Evolutionary conservation across 108 stramenopile species (phyloP).

Genomic region (Nitzschia sp.): DNA sequence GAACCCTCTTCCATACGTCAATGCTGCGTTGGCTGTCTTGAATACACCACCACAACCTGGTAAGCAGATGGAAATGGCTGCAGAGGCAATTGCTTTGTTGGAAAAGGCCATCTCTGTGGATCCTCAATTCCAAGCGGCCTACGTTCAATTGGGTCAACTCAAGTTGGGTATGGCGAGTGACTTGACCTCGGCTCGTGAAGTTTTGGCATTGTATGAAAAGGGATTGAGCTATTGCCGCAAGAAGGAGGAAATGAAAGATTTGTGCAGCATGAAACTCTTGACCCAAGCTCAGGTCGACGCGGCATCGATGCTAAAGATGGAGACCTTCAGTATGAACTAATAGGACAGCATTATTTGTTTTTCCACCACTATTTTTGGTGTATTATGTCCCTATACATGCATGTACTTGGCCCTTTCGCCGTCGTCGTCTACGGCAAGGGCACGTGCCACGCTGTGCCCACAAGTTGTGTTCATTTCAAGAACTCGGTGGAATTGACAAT

Average conservation of each 20-base stretch:
- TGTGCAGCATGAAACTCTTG: constrained; percentile 83
- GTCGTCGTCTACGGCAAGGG: no score
- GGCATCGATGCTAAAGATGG: constrained; percentile 77
- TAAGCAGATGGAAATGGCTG: constrained; percentile 62
- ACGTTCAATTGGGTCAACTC: constrained; percentile 87
- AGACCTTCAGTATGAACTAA: constrained; percentile 80
- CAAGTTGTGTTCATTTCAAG: no score
- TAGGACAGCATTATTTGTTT: not conserved
- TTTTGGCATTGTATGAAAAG: constrained; percentile 77
- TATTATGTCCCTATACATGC: no score
- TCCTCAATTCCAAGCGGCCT: constrained; percentile 88
- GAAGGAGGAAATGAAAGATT: constrained; percentile 84
- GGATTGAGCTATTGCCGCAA: constrained; percentile 81
- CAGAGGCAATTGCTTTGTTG: constrained; percentile 63
- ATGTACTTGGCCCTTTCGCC: no score
- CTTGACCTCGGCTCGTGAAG: constrained; percentile 65
- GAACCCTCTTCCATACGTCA: constrained; percentile 90
- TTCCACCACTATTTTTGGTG: no score
- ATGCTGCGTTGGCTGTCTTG: constrained; percentile 79
- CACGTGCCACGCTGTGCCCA: no score
- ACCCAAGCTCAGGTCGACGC: constrained; percentile 87
- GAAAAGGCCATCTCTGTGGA: constrained; percentile 83
- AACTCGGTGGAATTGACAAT: no score
- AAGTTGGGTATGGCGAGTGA: constrained; percentile 84
- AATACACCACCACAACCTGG: constrained; percentile 74